Evolutionary conservation across 2,329 filamentous ascomycete species (phyloP), one percentile per base, ranked within the genome.

Genomic region (Fusarium odoratissimum): DNA sequence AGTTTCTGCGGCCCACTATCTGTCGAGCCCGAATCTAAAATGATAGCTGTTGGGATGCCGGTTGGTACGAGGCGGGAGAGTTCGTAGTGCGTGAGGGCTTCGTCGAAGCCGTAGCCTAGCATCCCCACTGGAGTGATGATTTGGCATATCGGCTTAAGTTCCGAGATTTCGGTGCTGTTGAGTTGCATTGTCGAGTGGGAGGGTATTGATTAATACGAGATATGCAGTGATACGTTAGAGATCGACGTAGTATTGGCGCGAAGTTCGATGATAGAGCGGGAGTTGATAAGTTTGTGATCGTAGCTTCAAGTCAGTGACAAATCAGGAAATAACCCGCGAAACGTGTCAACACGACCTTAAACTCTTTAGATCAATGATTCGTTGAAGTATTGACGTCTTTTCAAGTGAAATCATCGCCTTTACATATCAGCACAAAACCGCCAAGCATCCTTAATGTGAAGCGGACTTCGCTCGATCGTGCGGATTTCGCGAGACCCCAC

Each of bases 91-190:
- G 74, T 80, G 28, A 81, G 76, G 1, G 72, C 67, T 35, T 81
- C 79, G 56, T 83, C 76, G 51, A 86, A 83, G 31, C 86, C 86
- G 64, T 86, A 88, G 9, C 86, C 85, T 12, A 87, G 75, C 84
- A 86, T 87, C 35, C 83, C 85, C 19, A 86, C 82, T 0, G 85
- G 85, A 0, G 86, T 84, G 5, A 86, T 71, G 46, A 87, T 85
- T 14, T 68, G 65, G 7, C 65, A 67, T 13, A 67, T 63, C 5
- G 65, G 56, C 16, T 54, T 54, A 2, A 14, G 9, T 4, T 49
- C 37, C 48, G 41, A 17, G 0, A 1, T 31, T 3, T 35, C 16
- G 25, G 23, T 33, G n/a, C 1, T 40, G 12, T 17, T 10, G 4
- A 33, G 13, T 21, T 16, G 30, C 54, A 46, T 59, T n/a, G 4